A percentile compares a stretch with the other conserved stretches of the same genome.
phyloP scores from a whole-genome alignment of 108 stramenopile species.

The Conticribra guillardii region DNA sequence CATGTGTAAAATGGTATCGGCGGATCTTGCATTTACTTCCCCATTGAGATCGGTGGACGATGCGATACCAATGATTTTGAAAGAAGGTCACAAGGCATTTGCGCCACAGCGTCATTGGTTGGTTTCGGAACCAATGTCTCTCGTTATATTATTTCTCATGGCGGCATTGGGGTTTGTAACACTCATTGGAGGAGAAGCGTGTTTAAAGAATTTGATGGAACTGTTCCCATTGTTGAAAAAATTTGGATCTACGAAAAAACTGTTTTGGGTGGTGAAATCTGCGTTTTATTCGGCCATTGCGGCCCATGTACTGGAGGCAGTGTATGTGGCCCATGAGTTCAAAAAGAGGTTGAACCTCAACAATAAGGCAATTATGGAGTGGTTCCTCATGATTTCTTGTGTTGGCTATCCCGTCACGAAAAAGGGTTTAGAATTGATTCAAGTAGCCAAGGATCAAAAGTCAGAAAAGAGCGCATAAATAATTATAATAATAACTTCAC shows the following conservation, averaged over 20 bases:
- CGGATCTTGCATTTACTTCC: slow-evolving; percentile 8
- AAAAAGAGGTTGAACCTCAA: neutral
- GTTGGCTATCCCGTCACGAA: slow-evolving; percentile 30
- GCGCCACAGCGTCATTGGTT: slow-evolving; percentile 10
- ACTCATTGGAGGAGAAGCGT: slow-evolving; percentile 2
- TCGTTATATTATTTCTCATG: slow-evolving; percentile 8
- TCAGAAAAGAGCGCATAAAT: slow-evolving; percentile 4
- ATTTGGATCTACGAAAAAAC: slow-evolving; percentile 7
- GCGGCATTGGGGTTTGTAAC: slow-evolving; percentile 10
- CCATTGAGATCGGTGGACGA: slow-evolving; percentile 16
- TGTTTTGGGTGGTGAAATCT: slow-evolving; percentile 7
- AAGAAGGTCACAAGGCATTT: slow-evolving; percentile 14
- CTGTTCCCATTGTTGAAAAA: slow-evolving; percentile 1
- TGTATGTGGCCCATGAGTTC: slow-evolving; percentile 9
- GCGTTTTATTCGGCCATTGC: slow-evolving; percentile 22
- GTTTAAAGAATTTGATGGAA: slow-evolving; percentile 9
- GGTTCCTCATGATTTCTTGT: slow-evolving; percentile 23
- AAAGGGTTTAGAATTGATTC: slow-evolving; percentile 19
- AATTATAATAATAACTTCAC: too few species aligned
- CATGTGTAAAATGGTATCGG: slow-evolving; percentile 16
- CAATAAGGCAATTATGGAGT: neutral
- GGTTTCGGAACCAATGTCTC: slow-evolving; percentile 10
- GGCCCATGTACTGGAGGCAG: slow-evolving; percentile 19
- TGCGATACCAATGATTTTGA: neutral
- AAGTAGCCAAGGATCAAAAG: neutral